A percentile compares a stretch with the other conserved stretches of the same genome.
Conservation (phyloP, 1,139 yeast species). For the Meyerozyma smithsonii region DNA sequence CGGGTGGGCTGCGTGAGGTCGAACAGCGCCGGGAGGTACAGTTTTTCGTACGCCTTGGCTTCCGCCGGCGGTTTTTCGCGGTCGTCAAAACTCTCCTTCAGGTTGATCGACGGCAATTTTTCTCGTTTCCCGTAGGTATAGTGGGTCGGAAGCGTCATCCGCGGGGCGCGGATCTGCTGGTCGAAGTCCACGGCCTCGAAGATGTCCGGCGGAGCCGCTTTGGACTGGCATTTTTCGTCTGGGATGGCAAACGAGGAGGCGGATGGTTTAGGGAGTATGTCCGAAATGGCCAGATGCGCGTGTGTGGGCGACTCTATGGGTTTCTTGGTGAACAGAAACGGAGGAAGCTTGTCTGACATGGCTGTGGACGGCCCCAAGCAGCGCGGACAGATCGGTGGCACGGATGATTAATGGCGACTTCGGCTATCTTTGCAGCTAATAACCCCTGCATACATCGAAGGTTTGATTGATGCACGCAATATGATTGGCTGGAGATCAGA, state of each 20-base stretch:
- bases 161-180: slow-evolving; percentile 42
- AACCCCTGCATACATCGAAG: neutral
- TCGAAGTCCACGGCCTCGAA: slow-evolving; percentile 33
- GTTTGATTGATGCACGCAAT: neutral
- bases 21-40: slow-evolving; percentile 38
- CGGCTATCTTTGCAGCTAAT: slow-evolving; percentile 2
- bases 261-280: slow-evolving; percentile 20
- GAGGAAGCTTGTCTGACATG: slow-evolving; percentile 17
- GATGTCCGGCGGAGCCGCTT: slow-evolving; percentile 7
- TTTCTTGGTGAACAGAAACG: slow-evolving; percentile 37
- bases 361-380: neutral
- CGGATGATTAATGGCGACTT: neutral
- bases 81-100: neutral
- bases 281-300: slow-evolving; percentile 29
- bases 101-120: neutral
- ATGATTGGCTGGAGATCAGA: slow-evolving; percentile 2
- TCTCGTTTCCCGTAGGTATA: slow-evolving; percentile 19
- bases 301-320: slow-evolving; percentile 23
- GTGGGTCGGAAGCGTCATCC: slow-evolving; percentile 29
- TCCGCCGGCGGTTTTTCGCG: slow-evolving; percentile 1
- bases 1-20: slow-evolving; percentile 36
- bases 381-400: neutral
- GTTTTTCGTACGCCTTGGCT: slow-evolving; percentile 5
- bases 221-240: slow-evolving; percentile 5
- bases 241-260: slow-evolving; percentile 3